These are phyloP conservation scores for Ganoderma lucidum DNA, from an alignment of 1,284 basidiomycete species.

Conservation along the genomic window DNA sequence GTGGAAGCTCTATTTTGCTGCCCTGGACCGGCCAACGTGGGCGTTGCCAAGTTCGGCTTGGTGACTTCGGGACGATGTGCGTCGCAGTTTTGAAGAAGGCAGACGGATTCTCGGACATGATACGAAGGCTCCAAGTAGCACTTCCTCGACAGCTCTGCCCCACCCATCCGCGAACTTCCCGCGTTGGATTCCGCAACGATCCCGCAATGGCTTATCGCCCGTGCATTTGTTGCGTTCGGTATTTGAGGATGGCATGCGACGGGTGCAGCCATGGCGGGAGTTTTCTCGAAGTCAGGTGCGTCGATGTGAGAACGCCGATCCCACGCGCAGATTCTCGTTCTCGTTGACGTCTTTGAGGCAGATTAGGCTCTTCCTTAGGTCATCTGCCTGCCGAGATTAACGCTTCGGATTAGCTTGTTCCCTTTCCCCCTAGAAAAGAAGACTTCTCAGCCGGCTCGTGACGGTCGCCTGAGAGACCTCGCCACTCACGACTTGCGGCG, in stretches of 20 bases:
- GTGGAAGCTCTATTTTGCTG: background rate
- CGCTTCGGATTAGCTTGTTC: conserved; percentile 1
- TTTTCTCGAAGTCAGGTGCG: conserved; percentile 20
- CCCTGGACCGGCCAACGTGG: background rate
- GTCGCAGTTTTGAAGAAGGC: background rate
- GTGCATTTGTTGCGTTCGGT: background rate
- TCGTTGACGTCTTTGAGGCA: conserved; percentile 12
- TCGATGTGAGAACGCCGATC: conserved; percentile 14
- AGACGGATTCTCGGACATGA: background rate
- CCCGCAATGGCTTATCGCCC: background rate
- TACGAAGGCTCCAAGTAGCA: background rate
- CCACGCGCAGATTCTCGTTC: conserved; percentile 15
- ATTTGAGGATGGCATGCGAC: background rate
- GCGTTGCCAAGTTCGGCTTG: conserved; percentile 3
- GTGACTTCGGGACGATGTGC: conserved; percentile 15
- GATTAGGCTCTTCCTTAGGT: conserved; percentile 8
- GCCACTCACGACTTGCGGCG: background rate
- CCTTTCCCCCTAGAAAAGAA: background rate
- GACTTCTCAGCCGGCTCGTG: conserved; percentile 14
- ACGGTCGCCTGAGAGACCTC: conserved; percentile 7
- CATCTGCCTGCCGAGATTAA: conserved; percentile 11
- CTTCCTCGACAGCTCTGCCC: background rate
- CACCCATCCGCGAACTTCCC: background rate
- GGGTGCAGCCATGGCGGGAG: background rate
- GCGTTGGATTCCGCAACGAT: background rate